Evolutionary conservation across 768 basidiomycete genomes (phyloP).

Genomic region (Lentinus brumalis): DNA sequence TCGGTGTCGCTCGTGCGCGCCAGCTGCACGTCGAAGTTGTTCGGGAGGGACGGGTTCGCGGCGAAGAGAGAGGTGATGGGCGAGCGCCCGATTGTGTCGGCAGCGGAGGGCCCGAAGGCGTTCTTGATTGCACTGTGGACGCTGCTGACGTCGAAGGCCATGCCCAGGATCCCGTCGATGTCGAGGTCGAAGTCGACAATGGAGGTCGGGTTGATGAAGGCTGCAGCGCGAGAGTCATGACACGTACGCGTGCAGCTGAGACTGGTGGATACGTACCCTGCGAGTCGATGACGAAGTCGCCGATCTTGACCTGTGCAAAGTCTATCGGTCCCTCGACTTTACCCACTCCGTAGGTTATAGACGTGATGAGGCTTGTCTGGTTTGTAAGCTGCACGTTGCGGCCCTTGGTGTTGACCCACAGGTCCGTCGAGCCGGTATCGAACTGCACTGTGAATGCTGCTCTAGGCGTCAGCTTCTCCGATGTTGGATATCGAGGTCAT

Average conservation of each 20-base stretch:
- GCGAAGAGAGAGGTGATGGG: slow-evolving; percentile 28
- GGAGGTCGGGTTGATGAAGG: slow-evolving; percentile 42
- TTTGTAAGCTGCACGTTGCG: slow-evolving; percentile 29
- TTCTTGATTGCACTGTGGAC: slow-evolving; percentile 46
- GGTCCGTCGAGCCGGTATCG: slow-evolving; percentile 39
- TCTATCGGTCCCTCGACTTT: slow-evolving; percentile 38
- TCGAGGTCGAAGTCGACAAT: slow-evolving; percentile 60
- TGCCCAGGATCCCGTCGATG: slow-evolving; percentile 69
- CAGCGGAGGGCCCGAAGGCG: slow-evolving; percentile 17
- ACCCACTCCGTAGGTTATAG: slow-evolving; percentile 42
- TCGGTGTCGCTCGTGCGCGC: slow-evolving; percentile 24
- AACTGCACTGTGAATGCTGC: slow-evolving; percentile 33
- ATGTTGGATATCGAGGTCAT: neutral
- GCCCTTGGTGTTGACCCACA: slow-evolving; percentile 29
- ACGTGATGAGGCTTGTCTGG: slow-evolving; percentile 33
- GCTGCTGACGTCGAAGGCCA: slow-evolving; percentile 77
- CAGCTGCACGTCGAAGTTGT: slow-evolving; percentile 30
- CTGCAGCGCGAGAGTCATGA: slow-evolving; percentile 45
- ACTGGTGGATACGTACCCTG: slow-evolving; percentile 72
- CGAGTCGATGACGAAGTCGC: slow-evolving; percentile 46
- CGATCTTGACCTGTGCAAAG: slow-evolving; percentile 39
- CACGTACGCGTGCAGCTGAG: slow-evolving; percentile 47
- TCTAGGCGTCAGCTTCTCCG: neutral
- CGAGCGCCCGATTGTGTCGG: slow-evolving; percentile 14
- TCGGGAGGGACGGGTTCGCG: slow-evolving; percentile 23